Evolutionary conservation across 2,329 filamentous ascomycete genomes (phyloP).

Genomic region (Gaeumannomyces tritici): DNA sequence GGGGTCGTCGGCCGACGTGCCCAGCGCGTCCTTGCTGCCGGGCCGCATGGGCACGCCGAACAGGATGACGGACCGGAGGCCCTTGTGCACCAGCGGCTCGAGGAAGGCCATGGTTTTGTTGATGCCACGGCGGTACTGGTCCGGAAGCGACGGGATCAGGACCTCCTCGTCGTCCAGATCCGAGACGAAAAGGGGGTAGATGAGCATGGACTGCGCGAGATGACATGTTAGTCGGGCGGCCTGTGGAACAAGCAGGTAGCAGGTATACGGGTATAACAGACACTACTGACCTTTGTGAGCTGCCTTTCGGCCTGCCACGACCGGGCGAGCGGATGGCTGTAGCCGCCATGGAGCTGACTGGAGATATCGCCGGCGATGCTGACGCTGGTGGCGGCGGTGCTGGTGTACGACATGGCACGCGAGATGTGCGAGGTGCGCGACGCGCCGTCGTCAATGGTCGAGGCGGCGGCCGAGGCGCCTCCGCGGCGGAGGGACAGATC

Average conservation of each 20-base stretch:
- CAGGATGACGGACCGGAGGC: slow-evolving; percentile 84
- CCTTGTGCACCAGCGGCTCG: slow-evolving; percentile 78
- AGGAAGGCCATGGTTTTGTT: slow-evolving; percentile 81
- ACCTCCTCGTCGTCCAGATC: slow-evolving; percentile 90
- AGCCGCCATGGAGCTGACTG: slow-evolving; percentile 75
- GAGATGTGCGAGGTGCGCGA: slow-evolving; percentile 54
- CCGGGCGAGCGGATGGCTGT: slow-evolving; percentile 69
- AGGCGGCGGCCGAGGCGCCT: slow-evolving; percentile 33
- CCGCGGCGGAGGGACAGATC: slow-evolving; percentile 49
- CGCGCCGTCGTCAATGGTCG: slow-evolving; percentile 48
- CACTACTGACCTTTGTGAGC: slow-evolving; percentile 61
- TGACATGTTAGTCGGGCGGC: not conserved
- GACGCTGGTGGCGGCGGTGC: slow-evolving; percentile 57
- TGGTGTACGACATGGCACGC: slow-evolving; percentile 55
- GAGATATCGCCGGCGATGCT: slow-evolving; percentile 68
- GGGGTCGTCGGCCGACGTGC: slow-evolving; percentile 87
- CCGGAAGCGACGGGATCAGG: slow-evolving; percentile 80
- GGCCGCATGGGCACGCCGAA: slow-evolving; percentile 86
- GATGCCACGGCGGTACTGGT: slow-evolving; percentile 79
- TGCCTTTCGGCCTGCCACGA: slow-evolving; percentile 79
- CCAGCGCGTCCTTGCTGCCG: slow-evolving; percentile 79
- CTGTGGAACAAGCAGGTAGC: too few species aligned
- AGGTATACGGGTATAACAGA: not conserved
- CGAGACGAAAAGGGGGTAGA: slow-evolving; percentile 94
- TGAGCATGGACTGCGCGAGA: slow-evolving; percentile 75